phyloP scores from a whole-genome alignment of 208 protist genomes.

The Acanthamoeba triangularis region DNA sequence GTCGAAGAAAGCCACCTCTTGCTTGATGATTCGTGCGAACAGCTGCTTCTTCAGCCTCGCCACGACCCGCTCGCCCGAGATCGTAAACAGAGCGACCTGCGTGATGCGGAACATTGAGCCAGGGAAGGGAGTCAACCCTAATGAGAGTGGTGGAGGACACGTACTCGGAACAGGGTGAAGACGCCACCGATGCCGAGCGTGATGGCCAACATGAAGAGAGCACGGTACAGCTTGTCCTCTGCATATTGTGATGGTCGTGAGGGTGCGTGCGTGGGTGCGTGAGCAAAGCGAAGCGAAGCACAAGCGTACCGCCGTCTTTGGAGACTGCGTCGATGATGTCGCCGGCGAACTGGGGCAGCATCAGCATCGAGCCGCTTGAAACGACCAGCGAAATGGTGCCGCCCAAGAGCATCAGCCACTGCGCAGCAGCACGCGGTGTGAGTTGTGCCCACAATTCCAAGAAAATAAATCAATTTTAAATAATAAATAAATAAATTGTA shows the following conservation, averaged over 20 bases:
- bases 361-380: conserved; percentile 46
- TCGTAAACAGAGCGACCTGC: conserved; percentile 47
- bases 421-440: neutral
- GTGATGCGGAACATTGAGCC: neutral
- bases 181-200: conserved; percentile 16
- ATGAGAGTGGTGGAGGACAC: neutral
- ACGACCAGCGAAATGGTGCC: conserved; percentile 49
- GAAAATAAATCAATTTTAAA: neutral
- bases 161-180: conserved; percentile 1
- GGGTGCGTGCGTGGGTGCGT: too few relatives aligned
- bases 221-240: conserved; percentile 49
- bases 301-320: conserved; percentile 58
- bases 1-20: conserved; percentile 92
- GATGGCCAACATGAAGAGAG: neutral
- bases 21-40: conserved; percentile 84
- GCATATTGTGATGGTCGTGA: neutral
- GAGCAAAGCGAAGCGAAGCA: too few relatives aligned
- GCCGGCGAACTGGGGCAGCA: conserved; percentile 44
- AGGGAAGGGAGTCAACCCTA: neutral
- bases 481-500: neutral
- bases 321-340: conserved; percentile 71
- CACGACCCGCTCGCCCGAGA: conserved; percentile 82
- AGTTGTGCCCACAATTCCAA: neutral
- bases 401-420: conserved; percentile 50
- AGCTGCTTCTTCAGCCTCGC: conserved; percentile 80